Evolutionary conservation across 768 basidiomycete genomes (phyloP).

Genomic region (Xerocomellus amylosporus): DNA sequence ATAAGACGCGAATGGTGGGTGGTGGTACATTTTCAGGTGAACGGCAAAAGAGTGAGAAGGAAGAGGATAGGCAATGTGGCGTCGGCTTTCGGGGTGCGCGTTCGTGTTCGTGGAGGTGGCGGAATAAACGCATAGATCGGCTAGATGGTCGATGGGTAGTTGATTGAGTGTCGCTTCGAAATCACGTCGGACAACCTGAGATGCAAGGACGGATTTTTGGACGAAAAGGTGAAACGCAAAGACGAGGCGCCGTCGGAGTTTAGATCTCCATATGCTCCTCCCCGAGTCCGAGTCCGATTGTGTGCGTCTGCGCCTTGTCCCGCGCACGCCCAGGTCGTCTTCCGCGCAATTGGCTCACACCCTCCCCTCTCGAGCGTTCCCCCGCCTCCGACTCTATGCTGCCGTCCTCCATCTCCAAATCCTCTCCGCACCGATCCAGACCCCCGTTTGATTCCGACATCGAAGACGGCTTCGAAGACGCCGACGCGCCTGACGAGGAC

Average conservation of each 20-base stretch:
- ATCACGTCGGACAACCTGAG: background rate
- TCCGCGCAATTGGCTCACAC: conserved; percentile 12
- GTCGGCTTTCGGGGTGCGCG: background rate
- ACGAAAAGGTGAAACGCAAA: background rate
- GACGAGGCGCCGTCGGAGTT: background rate
- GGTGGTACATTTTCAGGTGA: conserved; percentile 8
- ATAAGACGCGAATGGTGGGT: background rate
- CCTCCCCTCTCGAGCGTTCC: conserved; percentile 2
- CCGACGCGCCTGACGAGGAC: conserved; percentile 11
- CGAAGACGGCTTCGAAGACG: conserved; percentile 12
- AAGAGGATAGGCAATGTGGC: background rate
- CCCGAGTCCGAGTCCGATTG: background rate
- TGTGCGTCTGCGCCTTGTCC: conserved; percentile 13
- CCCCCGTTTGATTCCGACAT: background rate
- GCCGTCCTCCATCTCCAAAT: conserved; percentile 22
- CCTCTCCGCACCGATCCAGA: conserved; percentile 3
- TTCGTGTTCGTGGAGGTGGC: background rate
- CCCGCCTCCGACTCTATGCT: background rate
- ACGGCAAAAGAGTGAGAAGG: background rate
- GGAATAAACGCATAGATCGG: background rate
- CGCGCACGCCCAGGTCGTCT: conserved; percentile 19
- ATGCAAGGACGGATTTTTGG: background rate
- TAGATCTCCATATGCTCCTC: conserved; percentile 19
- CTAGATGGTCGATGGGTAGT: background rate
- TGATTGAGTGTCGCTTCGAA: background rate